Evolutionary conservation across 1,284 basidiomycete genomes (phyloP), one percentile per base, ranked within the genome.

Genomic region (Rhodotorula sp.): DNA sequence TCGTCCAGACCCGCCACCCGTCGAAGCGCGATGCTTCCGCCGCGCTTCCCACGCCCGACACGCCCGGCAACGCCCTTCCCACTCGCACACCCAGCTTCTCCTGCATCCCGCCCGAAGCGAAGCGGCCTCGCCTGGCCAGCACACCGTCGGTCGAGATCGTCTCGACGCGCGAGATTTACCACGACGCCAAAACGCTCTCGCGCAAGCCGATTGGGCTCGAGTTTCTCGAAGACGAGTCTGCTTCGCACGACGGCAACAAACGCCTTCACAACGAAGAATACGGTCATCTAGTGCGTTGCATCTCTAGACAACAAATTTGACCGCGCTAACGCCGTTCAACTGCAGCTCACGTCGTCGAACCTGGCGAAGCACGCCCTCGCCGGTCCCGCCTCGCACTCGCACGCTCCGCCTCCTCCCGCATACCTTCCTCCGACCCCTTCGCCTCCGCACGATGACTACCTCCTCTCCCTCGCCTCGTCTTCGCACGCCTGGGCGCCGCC

Each of bases 391-490:
- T 19, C 49, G 42, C 13, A 4, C 46, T 19, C 48, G 49, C 48
- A 58, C n/a, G 1, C 17, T 4, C 19, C 60, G 21, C 4, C 54
- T 19, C 48, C 7, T 62, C 7, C 27, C 66, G 23, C 25, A 5
- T 44, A 46, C 42, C 61, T 58, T 23, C 54, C 58, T 8, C 13
- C 44, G 14, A 56, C 68, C 0, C 64, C 71, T 7, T 67, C 68
- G 4, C 68, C 72, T 1, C 66, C 71, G 19, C 67, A 62, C 56
- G 65, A 70, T n/a, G 74, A 76, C 49, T 76, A 76, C 53, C 70
- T 72, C 49, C 64, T 74, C 68, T 74, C 72, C 3, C 74, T 76
- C 56, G 19, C 68, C 1, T 49, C 67, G 7, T 73, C 74, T 1
- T 55, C 70, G 13, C 73, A 72, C 61, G 54, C 49, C 23, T 76